phyloP scores from a whole-genome alignment of 257 asterid genomes.

The Voacanga thouarsii region DNA sequence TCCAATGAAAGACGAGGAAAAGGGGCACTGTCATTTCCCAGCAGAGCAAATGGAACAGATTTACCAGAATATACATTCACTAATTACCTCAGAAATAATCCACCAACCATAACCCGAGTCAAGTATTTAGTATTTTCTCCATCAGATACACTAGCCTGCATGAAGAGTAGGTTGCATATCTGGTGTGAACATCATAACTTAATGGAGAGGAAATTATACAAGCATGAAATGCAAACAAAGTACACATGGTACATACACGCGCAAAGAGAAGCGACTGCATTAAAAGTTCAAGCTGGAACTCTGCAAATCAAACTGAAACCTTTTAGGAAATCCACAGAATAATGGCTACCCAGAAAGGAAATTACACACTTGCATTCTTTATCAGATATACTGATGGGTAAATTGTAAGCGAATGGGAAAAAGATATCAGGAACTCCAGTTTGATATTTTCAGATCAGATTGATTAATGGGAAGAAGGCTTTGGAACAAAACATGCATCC shows the following conservation, averaged over 20 bases:
- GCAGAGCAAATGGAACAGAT: constrained; percentile 1
- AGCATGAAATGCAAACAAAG: neutral
- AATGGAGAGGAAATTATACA: neutral
- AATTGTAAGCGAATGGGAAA: neutral
- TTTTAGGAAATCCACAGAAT: neutral
- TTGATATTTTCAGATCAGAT: neutral
- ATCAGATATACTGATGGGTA: neutral
- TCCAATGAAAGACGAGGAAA: neutral
- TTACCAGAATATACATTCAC: neutral
- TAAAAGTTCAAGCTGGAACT: constrained; percentile 91
- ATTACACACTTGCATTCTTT: neutral
- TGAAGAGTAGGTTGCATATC: constrained; percentile 26
- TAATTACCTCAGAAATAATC: constrained; percentile 78
- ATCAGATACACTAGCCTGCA: constrained; percentile 84
- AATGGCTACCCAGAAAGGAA: neutral
- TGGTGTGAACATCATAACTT: neutral
- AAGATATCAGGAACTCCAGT: neutral
- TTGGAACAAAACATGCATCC: constrained; percentile 10
- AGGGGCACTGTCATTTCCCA: neutral
- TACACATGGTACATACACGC: constrained; percentile 52
- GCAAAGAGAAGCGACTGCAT: constrained; percentile 94
- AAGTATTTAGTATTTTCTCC: constrained; percentile 71
- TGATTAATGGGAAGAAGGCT: neutral
- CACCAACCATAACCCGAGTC: constrained; percentile 76
- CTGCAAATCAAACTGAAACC: constrained; percentile 49